Evolutionary conservation across 345 rosid species (phyloP).

Genomic region (Gossypium herbaceum): DNA sequence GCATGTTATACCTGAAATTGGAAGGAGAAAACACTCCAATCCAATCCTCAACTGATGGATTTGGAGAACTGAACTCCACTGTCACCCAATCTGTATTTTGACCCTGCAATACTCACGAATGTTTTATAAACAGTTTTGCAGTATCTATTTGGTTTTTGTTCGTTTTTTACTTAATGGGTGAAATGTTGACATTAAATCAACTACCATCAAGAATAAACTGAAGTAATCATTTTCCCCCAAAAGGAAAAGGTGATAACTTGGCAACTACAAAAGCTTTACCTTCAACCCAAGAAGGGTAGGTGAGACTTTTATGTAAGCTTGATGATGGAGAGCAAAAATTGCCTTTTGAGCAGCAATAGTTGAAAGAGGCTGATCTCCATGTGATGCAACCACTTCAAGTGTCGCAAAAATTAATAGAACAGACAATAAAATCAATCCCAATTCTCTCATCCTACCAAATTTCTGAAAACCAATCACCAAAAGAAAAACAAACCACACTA

Average conservation of each 20-base stretch:
- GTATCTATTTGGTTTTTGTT: background rate
- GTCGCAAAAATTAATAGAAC: constrained; percentile 33
- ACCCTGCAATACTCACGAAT: constrained; percentile 33
- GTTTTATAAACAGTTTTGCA: background rate
- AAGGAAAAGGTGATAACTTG: background rate
- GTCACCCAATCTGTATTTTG: constrained; percentile 47
- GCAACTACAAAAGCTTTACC: constrained; percentile 24
- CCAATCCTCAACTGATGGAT: constrained; percentile 68
- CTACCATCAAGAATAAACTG: background rate
- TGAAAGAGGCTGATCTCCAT: constrained; percentile 56
- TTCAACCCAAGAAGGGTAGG: constrained; percentile 48
- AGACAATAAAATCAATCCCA: constrained; percentile 23
- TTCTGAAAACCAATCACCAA: constrained; percentile 12
- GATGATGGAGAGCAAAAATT: constrained; percentile 24
- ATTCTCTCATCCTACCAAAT: constrained; percentile 21
- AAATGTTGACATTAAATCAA: background rate
- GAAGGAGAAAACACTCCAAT: constrained; percentile 80
- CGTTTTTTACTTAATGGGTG: background rate
- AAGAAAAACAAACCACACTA: background rate
- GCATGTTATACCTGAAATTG: constrained; percentile 48
- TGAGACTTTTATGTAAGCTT: constrained; percentile 45
- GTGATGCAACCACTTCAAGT: constrained; percentile 40
- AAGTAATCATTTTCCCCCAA: background rate
- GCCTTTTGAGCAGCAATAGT: constrained; percentile 44
- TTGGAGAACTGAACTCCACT: constrained; percentile 38